Base-by-base conservation (phyloP, 345 rosid species). In the Pseudoturritis turrita region DNA sequence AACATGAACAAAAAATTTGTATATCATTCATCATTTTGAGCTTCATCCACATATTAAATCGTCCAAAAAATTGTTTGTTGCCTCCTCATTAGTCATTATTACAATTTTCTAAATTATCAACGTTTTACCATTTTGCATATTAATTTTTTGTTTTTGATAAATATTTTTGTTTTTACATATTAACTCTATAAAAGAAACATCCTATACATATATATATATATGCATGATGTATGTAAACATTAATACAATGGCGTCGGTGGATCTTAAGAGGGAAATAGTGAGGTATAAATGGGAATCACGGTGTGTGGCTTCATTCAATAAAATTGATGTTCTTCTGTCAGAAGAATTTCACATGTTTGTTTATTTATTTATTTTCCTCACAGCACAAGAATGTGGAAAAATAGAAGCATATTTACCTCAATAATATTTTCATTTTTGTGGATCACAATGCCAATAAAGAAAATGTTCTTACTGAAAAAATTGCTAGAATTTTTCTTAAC, bases 201-300 rank as follows among this genome's bases (percentile, higher is more conserved):
- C 4, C 1, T 14, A n/a, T 36, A 21, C 25, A 57, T 19, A 57
- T 6, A 10, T n/a, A 44, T 4, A 63, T 19, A 17, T 28, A 62
- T 18, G 7, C 8, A 39, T 23, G 22, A 50, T 52, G 23, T 55
- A 72, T 51, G 14, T 54, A 52, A 50, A 29, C 23, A 62, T 49
- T 41, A 62, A 40, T 63, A 72, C 19, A 44, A 55, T 36, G 18
- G 60, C 40, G 77, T 73, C 77, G 77, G 71, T 73, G 71, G 77
- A 73, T 73, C 77, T 63, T 53, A 64, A 25, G 64, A 41, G 18
- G 62, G 36, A 23, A 62, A 19, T 22, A 58, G 40, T 52, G 36
- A 50, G 39, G 7, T 28, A 40, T 72, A 54, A 64, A 73, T 73
- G 28, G 64, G 71, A 64, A 45, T 73, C 77, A 73, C 77, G 64